Percentiles rank a stretch among this genome's conserved stretches.
phyloP scores from a whole-genome alignment of 225 moss, liverwort and hornwort species.

The Asterella californica region DNA sequence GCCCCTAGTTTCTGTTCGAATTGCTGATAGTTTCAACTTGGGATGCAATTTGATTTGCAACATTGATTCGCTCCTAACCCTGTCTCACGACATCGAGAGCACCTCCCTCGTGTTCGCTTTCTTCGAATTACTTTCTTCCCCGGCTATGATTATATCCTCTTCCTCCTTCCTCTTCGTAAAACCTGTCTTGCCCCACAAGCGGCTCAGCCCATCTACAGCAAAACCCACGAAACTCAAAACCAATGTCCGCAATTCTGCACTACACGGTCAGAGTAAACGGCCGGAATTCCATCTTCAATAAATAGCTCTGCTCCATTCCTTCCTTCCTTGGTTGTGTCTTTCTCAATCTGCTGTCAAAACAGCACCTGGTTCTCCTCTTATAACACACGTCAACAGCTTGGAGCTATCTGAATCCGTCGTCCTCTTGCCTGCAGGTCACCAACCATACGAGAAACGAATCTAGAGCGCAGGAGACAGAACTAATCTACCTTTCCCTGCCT shows the following conservation, averaged over 20 bases:
- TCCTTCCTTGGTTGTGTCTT: not conserved
- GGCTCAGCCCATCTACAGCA: not conserved
- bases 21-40: conserved; percentile 27
- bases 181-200: not conserved
- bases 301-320: conserved; percentile 14
- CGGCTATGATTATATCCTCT: not conserved
- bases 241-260: conserved; percentile 16
- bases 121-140: not conserved
- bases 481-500: not conserved
- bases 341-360: not conserved
- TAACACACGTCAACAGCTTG: not conserved
- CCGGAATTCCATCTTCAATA: not conserved
- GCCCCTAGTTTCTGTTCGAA: conserved; percentile 10
- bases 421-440: not conserved
- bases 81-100: conserved; percentile 18
- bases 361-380: conserved; percentile 1
- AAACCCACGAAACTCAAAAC: not conserved
- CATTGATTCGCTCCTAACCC: conserved; percentile 33
- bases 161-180: not conserved
- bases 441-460: not conserved
- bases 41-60: conserved; percentile 36
- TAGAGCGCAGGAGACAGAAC: not conserved
- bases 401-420: conserved; percentile 6
- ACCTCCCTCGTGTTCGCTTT: not conserved
- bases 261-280: not conserved